These are phyloP conservation scores for Suillus subalutaceus DNA, from an alignment of 768 basidiomycete genomes.

Conservation along the genomic window DNA sequence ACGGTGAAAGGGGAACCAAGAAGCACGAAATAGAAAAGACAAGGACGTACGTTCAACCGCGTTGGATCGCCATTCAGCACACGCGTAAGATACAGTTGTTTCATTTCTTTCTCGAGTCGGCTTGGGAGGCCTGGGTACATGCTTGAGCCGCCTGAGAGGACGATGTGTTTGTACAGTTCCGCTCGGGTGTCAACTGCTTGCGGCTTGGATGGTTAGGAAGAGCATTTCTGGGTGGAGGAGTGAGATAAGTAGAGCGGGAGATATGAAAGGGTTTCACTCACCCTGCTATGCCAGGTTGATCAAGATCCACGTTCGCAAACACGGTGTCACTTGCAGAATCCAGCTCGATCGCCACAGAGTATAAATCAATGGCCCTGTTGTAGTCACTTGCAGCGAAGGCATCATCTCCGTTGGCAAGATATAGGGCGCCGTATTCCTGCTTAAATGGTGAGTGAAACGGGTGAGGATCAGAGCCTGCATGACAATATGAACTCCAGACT, in stretches of 20 bases:
- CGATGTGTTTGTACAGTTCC: constrained; percentile 97
- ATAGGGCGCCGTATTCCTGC: too few relatives aligned
- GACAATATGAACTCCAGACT: too few relatives aligned
- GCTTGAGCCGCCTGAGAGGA: constrained; percentile 95
- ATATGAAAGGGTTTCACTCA: constrained; percentile 53
- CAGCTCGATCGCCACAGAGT: too few relatives aligned
- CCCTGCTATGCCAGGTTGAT: constrained; percentile 97
- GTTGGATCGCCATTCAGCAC: constrained; percentile 83
- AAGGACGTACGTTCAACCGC: constrained; percentile 75
- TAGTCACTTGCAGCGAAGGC: too few relatives aligned
- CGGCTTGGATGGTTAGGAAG: constrained; percentile 91
- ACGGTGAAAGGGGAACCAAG: constrained; percentile 5
- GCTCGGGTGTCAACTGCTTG: constrained; percentile 87
- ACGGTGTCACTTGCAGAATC: too few relatives aligned
- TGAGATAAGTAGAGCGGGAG: not conserved
- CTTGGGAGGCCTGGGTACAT: constrained; percentile 99
- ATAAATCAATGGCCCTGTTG: too few relatives aligned
- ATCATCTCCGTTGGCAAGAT: too few relatives aligned
- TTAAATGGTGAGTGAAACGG: too few relatives aligned
- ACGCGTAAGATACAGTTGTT: constrained; percentile 94
- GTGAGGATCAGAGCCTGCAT: too few relatives aligned
- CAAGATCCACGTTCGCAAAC: constrained; percentile 69
- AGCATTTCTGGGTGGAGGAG: constrained; percentile 72
- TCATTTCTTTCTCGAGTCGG: constrained; percentile 98
- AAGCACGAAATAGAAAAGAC: not conserved